Evolutionary conservation across 2,329 filamentous ascomycete species (phyloP).

Genomic region (Apiospora arundinis): DNA sequence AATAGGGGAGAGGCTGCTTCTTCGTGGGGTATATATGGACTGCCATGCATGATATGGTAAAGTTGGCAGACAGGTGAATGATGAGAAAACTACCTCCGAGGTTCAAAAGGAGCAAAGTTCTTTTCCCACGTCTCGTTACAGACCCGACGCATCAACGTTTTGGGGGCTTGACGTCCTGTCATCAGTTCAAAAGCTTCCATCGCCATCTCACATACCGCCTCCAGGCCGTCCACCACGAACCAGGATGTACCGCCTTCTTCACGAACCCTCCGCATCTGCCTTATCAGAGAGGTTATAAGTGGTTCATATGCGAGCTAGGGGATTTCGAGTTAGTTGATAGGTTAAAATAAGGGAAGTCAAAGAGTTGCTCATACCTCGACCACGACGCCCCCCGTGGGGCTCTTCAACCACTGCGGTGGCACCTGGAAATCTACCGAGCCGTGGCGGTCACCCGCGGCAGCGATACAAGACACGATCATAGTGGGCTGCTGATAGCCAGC

Average conservation of each 20-base stretch:
- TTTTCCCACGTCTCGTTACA: conserved; percentile 51
- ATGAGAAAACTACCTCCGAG: conserved; percentile 30
- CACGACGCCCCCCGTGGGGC: conserved; percentile 74
- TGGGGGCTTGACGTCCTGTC: conserved; percentile 74
- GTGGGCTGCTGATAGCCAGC: conserved; percentile 66
- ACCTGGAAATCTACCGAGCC: conserved; percentile 72
- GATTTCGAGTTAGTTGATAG: background rate
- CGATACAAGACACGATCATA: conserved; percentile 75
- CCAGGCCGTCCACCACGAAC: conserved; percentile 75
- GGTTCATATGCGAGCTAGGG: conserved; percentile 70
- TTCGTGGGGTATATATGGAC: background rate
- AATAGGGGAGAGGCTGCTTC: background rate
- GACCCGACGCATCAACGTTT: conserved; percentile 70
- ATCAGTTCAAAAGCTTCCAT: conserved; percentile 80
- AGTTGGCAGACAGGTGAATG: background rate
- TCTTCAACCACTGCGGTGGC: conserved; percentile 72
- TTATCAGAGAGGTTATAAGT: conserved; percentile 70
- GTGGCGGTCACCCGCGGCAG: conserved; percentile 66
- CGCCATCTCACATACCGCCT: conserved; percentile 76
- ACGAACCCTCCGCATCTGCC: conserved; percentile 63
- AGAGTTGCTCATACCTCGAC: conserved; percentile 56
- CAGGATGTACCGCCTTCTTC: conserved; percentile 64
- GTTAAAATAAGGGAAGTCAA: background rate
- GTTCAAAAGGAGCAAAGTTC: conserved; percentile 43
- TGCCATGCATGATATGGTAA: background rate